Conservation (phyloP, 768 basidiomycete genomes). For the Auriscalpium microsporum region DNA sequence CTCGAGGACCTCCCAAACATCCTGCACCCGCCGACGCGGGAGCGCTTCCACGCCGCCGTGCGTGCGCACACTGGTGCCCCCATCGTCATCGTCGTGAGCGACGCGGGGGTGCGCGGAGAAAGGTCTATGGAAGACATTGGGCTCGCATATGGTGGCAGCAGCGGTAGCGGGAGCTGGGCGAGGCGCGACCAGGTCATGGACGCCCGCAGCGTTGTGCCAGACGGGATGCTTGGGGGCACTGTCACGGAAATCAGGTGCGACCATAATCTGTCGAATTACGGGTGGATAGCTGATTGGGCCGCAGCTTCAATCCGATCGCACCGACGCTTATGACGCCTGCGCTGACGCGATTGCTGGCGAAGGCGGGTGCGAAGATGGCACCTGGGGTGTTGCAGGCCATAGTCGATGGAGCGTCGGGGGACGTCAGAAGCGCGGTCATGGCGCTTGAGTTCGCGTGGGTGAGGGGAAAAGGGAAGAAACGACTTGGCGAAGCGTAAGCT, state of each 20-base stretch:
- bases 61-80: conserved; percentile 53
- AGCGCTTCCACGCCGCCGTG: conserved; percentile 65
- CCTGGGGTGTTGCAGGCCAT: conserved; percentile 69
- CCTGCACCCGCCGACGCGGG: conserved; percentile 58
- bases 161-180: conserved; percentile 28
- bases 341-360: conserved; percentile 46
- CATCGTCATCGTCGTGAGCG: conserved; percentile 75
- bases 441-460: conserved; percentile 80
- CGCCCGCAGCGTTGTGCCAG: conserved; percentile 61
- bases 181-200: conserved; percentile 47
- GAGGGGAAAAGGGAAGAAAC: conserved; percentile 29
- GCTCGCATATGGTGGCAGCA: conserved; percentile 25
- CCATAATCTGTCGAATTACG: not conserved
- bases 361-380: conserved; percentile 32
- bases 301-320: conserved; percentile 89
- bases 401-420: conserved; percentile 76
- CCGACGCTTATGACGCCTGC: conserved; percentile 78
- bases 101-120: conserved; percentile 73
- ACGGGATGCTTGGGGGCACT: conserved; percentile 58
- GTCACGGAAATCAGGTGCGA: conserved; percentile 75
- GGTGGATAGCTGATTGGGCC: not conserved
- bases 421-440: conserved; percentile 91
- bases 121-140: conserved; percentile 39
- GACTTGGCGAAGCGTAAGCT: conserved; percentile 15
- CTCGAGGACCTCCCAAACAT: conserved; percentile 91